Conservation (phyloP, 1,284 basidiomycete species). For the Heterobasidion occidentale region DNA sequence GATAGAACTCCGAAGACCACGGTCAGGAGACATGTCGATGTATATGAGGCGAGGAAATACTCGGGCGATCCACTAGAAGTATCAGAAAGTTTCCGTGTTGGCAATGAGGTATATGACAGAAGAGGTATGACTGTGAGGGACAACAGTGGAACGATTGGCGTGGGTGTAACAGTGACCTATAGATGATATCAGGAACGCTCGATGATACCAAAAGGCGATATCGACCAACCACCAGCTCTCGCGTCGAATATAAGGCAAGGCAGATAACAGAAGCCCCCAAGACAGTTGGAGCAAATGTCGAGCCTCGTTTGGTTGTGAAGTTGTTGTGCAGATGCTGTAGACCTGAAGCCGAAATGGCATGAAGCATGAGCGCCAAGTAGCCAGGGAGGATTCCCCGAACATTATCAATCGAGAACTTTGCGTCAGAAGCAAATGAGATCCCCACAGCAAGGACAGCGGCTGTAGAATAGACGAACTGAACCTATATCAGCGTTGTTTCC, state of each 20-base stretch:
- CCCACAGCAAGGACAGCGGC: conserved; percentile 5
- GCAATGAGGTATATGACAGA: conserved; percentile 45
- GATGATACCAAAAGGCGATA: conserved; percentile 5
- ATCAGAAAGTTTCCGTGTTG: conserved; percentile 30
- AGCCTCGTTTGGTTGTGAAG: conserved; percentile 46
- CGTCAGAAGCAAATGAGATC: conserved; percentile 50
- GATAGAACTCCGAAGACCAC: conserved; percentile 40
- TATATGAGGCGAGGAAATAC: conserved; percentile 47
- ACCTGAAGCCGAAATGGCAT: conserved; percentile 49
- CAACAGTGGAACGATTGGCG: conserved; percentile 38
- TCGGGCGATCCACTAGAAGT: conserved; percentile 25
- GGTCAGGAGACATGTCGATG: conserved; percentile 35
- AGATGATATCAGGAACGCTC: not conserved
- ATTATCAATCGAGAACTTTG: conserved; percentile 36
- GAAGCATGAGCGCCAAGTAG: conserved; percentile 53
- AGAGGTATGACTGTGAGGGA: conserved; percentile 52
- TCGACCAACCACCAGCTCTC: conserved; percentile 44
- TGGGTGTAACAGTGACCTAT: conserved; percentile 29
- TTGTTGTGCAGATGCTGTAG: conserved; percentile 54
- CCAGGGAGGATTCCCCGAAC: conserved; percentile 45
- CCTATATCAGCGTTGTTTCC: not conserved
- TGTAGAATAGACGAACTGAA: conserved; percentile 4
- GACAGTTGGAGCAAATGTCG: conserved; percentile 41
- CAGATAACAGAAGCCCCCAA: conserved; percentile 57
- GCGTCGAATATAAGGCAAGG: conserved; percentile 55